Conservation (phyloP, 768 basidiomycete genomes). For the Mycena filopes region DNA sequence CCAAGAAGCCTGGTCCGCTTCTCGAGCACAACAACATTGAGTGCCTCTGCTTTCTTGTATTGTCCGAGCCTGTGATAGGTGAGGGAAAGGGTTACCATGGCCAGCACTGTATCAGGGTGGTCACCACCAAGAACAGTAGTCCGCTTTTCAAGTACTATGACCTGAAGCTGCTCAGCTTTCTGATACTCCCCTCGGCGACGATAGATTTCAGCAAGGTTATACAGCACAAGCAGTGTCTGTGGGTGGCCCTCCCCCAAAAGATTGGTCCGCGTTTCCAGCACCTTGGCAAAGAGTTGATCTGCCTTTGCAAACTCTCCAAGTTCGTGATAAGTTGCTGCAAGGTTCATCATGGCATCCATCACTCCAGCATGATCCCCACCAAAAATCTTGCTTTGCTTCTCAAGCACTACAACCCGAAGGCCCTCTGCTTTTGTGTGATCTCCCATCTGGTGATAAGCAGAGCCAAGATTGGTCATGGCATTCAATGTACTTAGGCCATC, state of each 20-base stretch:
- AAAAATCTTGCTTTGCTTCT: not conserved
- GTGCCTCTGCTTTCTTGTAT: not conserved
- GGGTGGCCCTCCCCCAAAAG: conserved; percentile 12
- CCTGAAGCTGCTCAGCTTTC: not conserved
- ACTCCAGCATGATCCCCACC: not conserved
- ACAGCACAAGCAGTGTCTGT: not conserved
- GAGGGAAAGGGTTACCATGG: not conserved
- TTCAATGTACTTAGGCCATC: too few species aligned
- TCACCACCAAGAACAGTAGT: too few species aligned
- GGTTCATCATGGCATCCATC: not conserved
- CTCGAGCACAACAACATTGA: too few species aligned
- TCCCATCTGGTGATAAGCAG: too few species aligned
- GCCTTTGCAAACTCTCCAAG: not conserved
- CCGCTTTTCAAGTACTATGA: too few species aligned
- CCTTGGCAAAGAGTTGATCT: too few species aligned
- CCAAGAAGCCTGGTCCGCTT: not conserved
- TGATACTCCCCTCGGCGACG: not conserved
- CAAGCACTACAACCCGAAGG: not conserved
- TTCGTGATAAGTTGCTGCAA: not conserved
- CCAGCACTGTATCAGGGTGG: too few species aligned
- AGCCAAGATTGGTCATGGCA: too few species aligned
- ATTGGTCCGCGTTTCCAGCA: too few species aligned
- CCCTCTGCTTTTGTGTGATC: not conserved
- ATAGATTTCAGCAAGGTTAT: conserved; percentile 12
- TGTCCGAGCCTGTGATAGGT: not conserved